Evolutionary conservation across 768 basidiomycete genomes (phyloP), one percentile per base, ranked within the genome.

Genomic region (Naganishia vishniacii): DNA sequence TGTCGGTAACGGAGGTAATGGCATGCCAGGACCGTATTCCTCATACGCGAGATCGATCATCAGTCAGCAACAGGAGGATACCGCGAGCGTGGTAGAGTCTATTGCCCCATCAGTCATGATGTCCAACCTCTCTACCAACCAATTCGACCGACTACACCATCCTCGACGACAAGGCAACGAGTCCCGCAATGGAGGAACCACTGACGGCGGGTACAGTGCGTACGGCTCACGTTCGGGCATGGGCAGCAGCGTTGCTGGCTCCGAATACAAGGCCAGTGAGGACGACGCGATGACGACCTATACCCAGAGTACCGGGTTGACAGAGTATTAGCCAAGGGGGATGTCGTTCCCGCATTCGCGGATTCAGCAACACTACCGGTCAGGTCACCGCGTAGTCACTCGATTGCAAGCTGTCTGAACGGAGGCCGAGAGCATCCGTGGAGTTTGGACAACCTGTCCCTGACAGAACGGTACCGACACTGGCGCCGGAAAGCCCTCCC

Each of bases 131-230:
- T 86, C 87, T 2, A 95, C 85, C 79, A 88, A 89, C 18, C 94
- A 99, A 76, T 92, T 88, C 59, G 93, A 97, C 73, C 83, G 94
- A 41, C 81, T 95, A 61, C 82, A 86, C 31, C 83, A 88, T 34
- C 31, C 42, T 13, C 49, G 48, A 12, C 61, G 46, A 31, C 60
- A 41, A 2, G 60, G 61, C 44, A 53, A 47, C 1, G 59, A 47
- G 8, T 65, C 56, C 18, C 58, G 29, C 45, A 58, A 41, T 56
- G 63, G 32, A 23, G 60, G 64, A 16, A 44, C 37, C n/a, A 25
- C 29, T 13, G 51, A 48, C 29, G 12, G 32, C 42, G 61, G 45
- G 12, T 26, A 66, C 66, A 15, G 71, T 68, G 40, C 62, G 72
- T 32, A 70, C 70, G 20, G 70, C 68, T 42, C 75, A 72, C 44